Conservation (phyloP, 106 monocot genomes). For the Chionographis japonica region DNA sequence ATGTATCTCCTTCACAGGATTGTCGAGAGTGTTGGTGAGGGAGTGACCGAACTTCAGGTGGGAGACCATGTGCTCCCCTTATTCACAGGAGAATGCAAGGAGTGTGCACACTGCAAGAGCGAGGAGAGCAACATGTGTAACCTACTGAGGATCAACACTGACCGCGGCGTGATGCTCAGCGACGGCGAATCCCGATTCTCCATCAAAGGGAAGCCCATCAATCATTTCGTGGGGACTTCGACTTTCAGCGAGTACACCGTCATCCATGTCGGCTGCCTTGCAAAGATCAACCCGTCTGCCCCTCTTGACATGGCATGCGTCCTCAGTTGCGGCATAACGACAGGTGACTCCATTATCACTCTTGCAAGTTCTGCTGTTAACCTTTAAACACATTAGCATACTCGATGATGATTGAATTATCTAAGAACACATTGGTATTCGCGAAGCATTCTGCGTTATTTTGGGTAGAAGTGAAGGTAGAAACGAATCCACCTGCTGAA, state of each 20-base stretch:
- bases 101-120: conserved; percentile 45
- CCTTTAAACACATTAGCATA: too few relatives aligned
- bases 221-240: conserved; percentile 50
- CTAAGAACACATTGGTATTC: too few relatives aligned
- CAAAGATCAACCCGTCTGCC: conserved; percentile 43
- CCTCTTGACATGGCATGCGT: conserved; percentile 47
- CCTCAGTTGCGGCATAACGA: conserved; percentile 57
- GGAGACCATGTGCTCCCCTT: conserved; percentile 61
- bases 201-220: conserved; percentile 37
- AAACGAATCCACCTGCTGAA: too few relatives aligned
- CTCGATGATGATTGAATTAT: too few relatives aligned
- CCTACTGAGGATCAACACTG: conserved; percentile 46
- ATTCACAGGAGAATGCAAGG: conserved; percentile 53
- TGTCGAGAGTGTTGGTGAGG: conserved; percentile 50
- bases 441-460: too few relatives aligned
- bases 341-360: conserved; percentile 18
- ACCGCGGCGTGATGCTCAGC: conserved; percentile 41
- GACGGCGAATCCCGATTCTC: conserved; percentile 41
- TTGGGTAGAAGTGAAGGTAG: too few relatives aligned
- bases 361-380: too few relatives aligned
- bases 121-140: conserved; percentile 54
- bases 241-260: conserved; percentile 61
- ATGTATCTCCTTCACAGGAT: conserved; percentile 13
- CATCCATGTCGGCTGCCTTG: conserved; percentile 37
- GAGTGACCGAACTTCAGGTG: conserved; percentile 34